Conservation (phyloP, 352 stramenopile genomes). For the Phytophthora sp. region DNA sequence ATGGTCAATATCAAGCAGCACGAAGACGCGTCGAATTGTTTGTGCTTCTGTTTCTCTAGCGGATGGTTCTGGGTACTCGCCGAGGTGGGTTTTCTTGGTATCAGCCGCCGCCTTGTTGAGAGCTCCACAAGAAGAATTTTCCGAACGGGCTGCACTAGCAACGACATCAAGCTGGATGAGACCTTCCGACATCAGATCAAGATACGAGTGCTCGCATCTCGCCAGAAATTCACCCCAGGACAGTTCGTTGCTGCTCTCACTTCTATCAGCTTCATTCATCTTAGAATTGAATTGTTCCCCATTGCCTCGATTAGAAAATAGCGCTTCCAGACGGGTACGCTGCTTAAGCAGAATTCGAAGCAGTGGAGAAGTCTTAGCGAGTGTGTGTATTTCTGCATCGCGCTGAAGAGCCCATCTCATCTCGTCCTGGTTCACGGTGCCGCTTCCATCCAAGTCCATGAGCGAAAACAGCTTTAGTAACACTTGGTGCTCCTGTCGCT, state of each 20-base stretch:
- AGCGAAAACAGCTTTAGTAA: conserved; percentile 56
- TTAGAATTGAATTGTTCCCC: neutral
- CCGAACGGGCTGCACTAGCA: neutral
- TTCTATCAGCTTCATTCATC: neutral
- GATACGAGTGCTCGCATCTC: conserved; percentile 57
- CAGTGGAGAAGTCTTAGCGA: conserved; percentile 54
- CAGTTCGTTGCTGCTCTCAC: conserved; percentile 38
- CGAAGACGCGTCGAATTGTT: conserved; percentile 63
- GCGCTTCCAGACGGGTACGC: conserved; percentile 35
- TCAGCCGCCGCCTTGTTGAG: neutral
- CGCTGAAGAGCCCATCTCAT: conserved; percentile 70
- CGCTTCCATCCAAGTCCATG: conserved; percentile 75
- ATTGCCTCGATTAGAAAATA: conserved; percentile 29
- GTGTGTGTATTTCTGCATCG: conserved; percentile 57
- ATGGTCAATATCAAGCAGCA: conserved; percentile 57
- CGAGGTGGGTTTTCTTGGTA: neutral
- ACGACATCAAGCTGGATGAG: conserved; percentile 23
- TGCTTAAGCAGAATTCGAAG: conserved; percentile 66
- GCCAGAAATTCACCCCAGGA: conserved; percentile 60
- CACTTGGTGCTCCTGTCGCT: conserved; percentile 39
- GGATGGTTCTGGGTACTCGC: conserved; percentile 7
- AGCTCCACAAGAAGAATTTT: neutral
- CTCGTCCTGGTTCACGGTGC: conserved; percentile 66
- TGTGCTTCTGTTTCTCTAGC: conserved; percentile 47
- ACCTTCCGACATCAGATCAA: conserved; percentile 49